Conservation (phyloP, 768 basidiomycete species). For the Russula vinacea region DNA sequence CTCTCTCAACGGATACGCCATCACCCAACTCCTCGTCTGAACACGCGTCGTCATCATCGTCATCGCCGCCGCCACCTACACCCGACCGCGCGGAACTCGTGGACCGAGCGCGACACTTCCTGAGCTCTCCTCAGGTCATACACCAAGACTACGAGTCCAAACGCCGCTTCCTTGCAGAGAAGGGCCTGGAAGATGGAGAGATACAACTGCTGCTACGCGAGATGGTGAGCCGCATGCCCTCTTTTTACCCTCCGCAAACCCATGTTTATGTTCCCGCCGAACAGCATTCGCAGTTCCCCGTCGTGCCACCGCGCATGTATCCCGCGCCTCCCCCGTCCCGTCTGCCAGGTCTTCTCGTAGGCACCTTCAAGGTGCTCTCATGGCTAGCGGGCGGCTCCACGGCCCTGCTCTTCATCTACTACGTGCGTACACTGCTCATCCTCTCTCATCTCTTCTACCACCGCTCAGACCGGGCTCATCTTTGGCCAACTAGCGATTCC, state of each 20-base stretch:
- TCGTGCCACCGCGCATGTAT: slow-evolving; percentile 69
- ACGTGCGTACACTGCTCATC: slow-evolving; percentile 44
- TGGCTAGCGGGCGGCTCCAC: slow-evolving; percentile 69
- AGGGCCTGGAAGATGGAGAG: slow-evolving; percentile 62
- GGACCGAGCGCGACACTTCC: slow-evolving; percentile 57
- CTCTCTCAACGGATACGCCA: background rate
- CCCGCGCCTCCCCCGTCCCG: slow-evolving; percentile 67
- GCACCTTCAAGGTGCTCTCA: slow-evolving; percentile 53
- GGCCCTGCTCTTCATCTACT: slow-evolving; percentile 57
- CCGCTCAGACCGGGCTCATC: background rate
- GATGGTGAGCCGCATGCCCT: slow-evolving; percentile 42
- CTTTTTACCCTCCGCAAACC: background rate
- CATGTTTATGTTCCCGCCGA: background rate
- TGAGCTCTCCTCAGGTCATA: slow-evolving; percentile 61
- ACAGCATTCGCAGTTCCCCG: slow-evolving; percentile 40
- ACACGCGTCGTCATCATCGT: background rate
- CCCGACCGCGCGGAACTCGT: slow-evolving; percentile 33
- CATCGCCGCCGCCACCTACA: background rate
- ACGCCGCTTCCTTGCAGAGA: slow-evolving; percentile 63
- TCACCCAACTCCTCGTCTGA: background rate
- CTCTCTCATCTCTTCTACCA: background rate
- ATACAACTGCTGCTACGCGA: slow-evolving; percentile 57
- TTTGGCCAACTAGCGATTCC: slow-evolving; percentile 50
- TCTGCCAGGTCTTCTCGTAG: slow-evolving; percentile 63
- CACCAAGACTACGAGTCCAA: slow-evolving; percentile 56